Percentiles rank a stretch among this genome's conserved stretches.
Evolutionary conservation across 1,284 basidiomycete genomes (phyloP).

Genomic region (Coniferiporia weirii): DNA sequence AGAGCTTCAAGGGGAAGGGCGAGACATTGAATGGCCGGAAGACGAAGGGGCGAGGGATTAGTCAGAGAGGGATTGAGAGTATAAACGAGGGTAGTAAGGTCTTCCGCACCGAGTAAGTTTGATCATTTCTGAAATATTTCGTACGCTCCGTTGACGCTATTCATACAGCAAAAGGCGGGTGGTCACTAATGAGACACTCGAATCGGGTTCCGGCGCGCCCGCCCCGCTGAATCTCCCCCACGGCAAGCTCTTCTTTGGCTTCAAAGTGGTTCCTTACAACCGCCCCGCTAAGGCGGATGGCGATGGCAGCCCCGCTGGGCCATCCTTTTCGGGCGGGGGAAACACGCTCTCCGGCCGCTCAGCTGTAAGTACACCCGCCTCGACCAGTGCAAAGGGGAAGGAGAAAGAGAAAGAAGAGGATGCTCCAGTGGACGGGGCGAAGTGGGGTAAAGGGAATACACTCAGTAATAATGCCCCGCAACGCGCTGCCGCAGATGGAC

Average conservation of each 20-base stretch:
- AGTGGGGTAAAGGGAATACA: slow-evolving; percentile 57
- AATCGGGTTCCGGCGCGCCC: slow-evolving; percentile 77
- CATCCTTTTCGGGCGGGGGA: slow-evolving; percentile 47
- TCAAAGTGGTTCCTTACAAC: slow-evolving; percentile 68
- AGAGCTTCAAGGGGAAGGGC: slow-evolving; percentile 91
- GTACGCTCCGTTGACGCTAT: not conserved
- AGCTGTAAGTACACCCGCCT: slow-evolving; percentile 25
- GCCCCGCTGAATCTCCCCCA: slow-evolving; percentile 87
- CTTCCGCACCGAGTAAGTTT: slow-evolving; percentile 77
- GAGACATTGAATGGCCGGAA: slow-evolving; percentile 83
- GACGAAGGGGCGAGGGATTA: slow-evolving; percentile 90
- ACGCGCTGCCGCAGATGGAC: slow-evolving; percentile 27
- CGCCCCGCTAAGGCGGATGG: not conserved
- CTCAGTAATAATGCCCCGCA: slow-evolving; percentile 41
- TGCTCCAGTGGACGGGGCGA: slow-evolving; percentile 22
- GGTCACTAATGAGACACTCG: slow-evolving; percentile 78
- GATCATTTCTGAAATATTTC: slow-evolving; percentile 1
- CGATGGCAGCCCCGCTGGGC: not conserved
- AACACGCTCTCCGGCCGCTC: slow-evolving; percentile 48
- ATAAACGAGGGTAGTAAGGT: slow-evolving; percentile 84
- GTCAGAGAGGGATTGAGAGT: slow-evolving; percentile 73
- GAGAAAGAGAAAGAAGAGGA: slow-evolving; percentile 23
- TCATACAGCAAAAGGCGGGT: slow-evolving; percentile 70
- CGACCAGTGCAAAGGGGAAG: slow-evolving; percentile 54
- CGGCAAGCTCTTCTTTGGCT: slow-evolving; percentile 94